phyloP scores from a whole-genome alignment of 2,329 filamentous ascomycete species.

The Cephalotrichum gorgonifer region DNA sequence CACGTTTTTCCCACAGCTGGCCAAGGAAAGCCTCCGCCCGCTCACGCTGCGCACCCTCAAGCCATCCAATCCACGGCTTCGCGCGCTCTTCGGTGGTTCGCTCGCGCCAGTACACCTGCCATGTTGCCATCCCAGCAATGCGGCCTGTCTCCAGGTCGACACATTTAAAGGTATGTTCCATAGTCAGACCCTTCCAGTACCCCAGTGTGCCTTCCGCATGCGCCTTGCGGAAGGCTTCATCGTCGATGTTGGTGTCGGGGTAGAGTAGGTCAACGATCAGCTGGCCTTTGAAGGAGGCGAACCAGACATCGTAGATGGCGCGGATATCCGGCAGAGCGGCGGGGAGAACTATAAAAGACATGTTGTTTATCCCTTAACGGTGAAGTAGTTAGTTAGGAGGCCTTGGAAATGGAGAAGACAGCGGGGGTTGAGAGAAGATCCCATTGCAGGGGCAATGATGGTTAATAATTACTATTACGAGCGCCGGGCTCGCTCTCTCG shows the following conservation, averaged over 20 bases:
- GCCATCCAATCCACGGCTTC: conserved; percentile 31
- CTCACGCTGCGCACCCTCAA: conserved; percentile 29
- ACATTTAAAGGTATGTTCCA: conserved; percentile 35
- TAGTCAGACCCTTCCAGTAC: conserved; percentile 25
- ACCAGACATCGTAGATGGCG: conserved; percentile 33
- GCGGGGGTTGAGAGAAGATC: no score
- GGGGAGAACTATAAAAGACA: conserved; percentile 30
- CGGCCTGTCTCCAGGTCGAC: conserved; percentile 29
- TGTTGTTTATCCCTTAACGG: conserved; percentile 9
- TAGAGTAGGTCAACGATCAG: conserved; percentile 30
- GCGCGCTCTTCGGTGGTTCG: conserved; percentile 28
- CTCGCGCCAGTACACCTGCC: conserved; percentile 28
- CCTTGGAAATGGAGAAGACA: not conserved
- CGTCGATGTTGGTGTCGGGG: conserved; percentile 18
- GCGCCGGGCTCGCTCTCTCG: no score
- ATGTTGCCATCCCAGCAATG: conserved; percentile 37
- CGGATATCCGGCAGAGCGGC: conserved; percentile 33
- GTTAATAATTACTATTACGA: no score
- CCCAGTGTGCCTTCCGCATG: conserved; percentile 28
- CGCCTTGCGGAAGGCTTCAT: conserved; percentile 26
- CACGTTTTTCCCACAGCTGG: conserved; percentile 27
- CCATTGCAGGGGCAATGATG: no score
- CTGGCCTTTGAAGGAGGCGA: conserved; percentile 29
- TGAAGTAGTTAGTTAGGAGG: not conserved
- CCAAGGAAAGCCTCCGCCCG: conserved; percentile 29